phyloP scores from a whole-genome alignment of 176 grass and related monocot genomes.

The Oryza glaberrima region DNA sequence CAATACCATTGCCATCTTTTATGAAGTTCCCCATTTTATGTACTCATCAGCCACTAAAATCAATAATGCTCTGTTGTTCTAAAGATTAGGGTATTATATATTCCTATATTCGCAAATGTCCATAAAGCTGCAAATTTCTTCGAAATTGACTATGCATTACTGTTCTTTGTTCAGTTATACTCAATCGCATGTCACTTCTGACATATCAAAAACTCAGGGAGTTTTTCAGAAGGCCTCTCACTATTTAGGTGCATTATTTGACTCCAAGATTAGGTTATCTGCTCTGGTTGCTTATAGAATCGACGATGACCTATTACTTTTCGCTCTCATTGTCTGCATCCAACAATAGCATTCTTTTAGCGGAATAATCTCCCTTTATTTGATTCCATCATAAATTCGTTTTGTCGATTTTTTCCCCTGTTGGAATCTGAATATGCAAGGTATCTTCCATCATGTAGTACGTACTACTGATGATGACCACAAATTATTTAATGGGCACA shows the following conservation, averaged over 20 bases:
- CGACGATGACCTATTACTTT: constrained; percentile 27
- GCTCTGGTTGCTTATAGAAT: constrained; percentile 20
- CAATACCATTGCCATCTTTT: neutral
- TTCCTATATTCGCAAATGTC: neutral
- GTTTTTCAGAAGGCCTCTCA: constrained; percentile 36
- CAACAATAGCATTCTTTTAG: constrained; percentile 36
- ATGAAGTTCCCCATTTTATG: constrained; percentile 6
- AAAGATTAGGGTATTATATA: neutral
- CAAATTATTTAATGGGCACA: neutral
- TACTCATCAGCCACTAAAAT: constrained; percentile 11
- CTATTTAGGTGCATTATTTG: constrained; percentile 33
- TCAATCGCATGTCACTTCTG: constrained; percentile 32
- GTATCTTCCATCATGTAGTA: neutral
- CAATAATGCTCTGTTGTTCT: neutral
- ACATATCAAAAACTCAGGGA: constrained; percentile 26
- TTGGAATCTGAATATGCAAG: neutral
- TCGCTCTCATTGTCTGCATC: neutral
- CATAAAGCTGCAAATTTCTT: neutral
- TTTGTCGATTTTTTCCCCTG: neutral
- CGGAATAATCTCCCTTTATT: constrained; percentile 37
- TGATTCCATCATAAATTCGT: constrained; percentile 20
- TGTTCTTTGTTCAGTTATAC: constrained; percentile 24
- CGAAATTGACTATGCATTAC: neutral
- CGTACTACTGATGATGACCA: neutral
- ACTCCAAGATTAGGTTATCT: constrained; percentile 25